A percentile compares a stretch with the other conserved stretches of the same genome.
phyloP scores from a whole-genome alignment of 345 rosid genomes.

The Pistacia integerrima region DNA sequence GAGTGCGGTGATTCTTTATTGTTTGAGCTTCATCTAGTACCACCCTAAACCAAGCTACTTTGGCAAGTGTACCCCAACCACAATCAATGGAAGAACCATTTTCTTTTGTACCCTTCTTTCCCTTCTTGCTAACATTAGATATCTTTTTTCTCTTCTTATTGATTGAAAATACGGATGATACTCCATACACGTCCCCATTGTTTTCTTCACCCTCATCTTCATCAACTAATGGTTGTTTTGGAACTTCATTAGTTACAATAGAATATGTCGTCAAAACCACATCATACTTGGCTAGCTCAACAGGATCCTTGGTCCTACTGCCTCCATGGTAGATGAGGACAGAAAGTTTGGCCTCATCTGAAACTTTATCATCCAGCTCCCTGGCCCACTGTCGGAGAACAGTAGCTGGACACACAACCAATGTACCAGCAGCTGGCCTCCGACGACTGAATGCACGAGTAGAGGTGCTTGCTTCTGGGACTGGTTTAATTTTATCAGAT shows the following conservation, averaged over 20 bases:
- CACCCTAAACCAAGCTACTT: constrained; percentile 81
- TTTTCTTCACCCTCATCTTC: constrained; percentile 78
- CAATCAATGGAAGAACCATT: constrained; percentile 52
- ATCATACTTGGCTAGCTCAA: constrained; percentile 80
- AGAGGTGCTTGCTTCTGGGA: constrained; percentile 61
- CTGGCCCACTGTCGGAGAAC: constrained; percentile 94
- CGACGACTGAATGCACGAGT: constrained; percentile 35
- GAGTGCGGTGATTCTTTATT: constrained; percentile 96
- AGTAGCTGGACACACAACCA: constrained; percentile 97
- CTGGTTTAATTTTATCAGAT: constrained; percentile 32
- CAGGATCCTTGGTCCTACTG: constrained; percentile 84
- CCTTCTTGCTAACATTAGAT: constrained; percentile 50
- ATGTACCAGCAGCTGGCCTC: constrained; percentile 87
- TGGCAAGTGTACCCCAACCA: constrained; percentile 77
- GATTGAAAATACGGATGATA: constrained; percentile 63
- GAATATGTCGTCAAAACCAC: constrained; percentile 92
- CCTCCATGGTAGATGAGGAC: constrained; percentile 86
- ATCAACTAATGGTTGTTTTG: constrained; percentile 77
- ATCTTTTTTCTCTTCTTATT: constrained; percentile 59
- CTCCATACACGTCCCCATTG: constrained; percentile 57
- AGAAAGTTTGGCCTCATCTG: constrained; percentile 65
- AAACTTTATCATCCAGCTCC: constrained; percentile 88
- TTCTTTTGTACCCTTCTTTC: constrained; percentile 67
- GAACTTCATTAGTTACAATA: constrained; percentile 89
- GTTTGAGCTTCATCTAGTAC: constrained; percentile 98